Evolutionary conservation across 768 basidiomycete species (phyloP).

Genomic region (Boletus rex-veris): DNA sequence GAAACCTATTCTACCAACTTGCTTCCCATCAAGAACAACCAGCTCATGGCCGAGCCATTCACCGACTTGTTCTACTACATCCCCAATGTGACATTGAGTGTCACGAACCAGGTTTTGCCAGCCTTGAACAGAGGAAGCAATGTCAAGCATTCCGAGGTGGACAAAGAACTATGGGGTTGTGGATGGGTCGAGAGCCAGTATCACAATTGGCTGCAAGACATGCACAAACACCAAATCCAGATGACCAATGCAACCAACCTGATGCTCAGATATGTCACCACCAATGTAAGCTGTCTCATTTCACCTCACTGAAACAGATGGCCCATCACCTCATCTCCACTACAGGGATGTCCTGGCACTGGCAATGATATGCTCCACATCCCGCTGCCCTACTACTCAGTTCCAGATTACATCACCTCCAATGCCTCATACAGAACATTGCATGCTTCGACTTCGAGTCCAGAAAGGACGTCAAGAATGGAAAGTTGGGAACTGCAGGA

Average conservation of each 20-base stretch:
- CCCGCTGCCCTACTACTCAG: conserved; percentile 52
- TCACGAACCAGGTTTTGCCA: conserved; percentile 53
- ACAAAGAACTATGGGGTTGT: conserved; percentile 31
- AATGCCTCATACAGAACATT: conserved; percentile 6
- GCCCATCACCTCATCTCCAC: too few species aligned
- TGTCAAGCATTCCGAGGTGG: conserved; percentile 9
- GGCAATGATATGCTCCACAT: conserved; percentile 72
- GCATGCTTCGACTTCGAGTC: too few species aligned
- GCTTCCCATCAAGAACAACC: conserved; percentile 74
- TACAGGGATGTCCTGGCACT: conserved; percentile 52
- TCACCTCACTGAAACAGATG: too few species aligned
- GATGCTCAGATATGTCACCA: conserved; percentile 74
- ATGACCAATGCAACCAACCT: conserved; percentile 41
- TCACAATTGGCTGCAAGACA: conserved; percentile 54
- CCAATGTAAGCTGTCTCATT: conserved; percentile 45
- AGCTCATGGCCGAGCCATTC: conserved; percentile 72
- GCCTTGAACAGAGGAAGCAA: conserved; percentile 46
- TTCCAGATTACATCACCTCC: conserved; percentile 59
- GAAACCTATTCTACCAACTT: conserved; percentile 93
- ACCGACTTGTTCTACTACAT: conserved; percentile 61
- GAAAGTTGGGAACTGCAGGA: conserved; percentile 38
- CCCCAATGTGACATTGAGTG: conserved; percentile 44
- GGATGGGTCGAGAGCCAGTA: conserved; percentile 53
- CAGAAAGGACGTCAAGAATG: conserved; percentile 19
- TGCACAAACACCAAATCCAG: conserved; percentile 38